Evolutionary conservation across 257 asterid species (phyloP).

Genomic region (Solanum medicagineum): DNA sequence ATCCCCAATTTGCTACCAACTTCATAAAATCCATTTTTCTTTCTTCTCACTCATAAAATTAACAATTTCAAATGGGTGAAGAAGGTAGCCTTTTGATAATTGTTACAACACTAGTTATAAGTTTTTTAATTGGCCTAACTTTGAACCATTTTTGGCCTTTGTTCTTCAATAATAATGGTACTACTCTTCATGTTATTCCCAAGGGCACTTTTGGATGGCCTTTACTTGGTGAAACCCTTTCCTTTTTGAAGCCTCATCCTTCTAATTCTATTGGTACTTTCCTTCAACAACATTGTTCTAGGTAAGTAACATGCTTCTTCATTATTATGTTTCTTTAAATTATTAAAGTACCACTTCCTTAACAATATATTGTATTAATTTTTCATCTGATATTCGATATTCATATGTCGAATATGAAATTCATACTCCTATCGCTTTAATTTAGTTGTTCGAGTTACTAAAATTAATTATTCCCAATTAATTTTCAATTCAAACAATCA

Average conservation of each 20-base stretch:
- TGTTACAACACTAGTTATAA: neutral
- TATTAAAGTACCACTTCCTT: neutral
- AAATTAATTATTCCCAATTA: too few species aligned
- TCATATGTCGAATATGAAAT: too few species aligned
- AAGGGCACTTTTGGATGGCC: slow-evolving; percentile 71
- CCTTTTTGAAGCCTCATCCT: slow-evolving; percentile 61
- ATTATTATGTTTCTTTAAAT: neutral
- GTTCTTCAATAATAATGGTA: slow-evolving; percentile 9
- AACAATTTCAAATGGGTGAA: slow-evolving; percentile 4
- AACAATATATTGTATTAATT: neutral
- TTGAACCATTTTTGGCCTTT: slow-evolving; percentile 59
- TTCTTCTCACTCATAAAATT: neutral
- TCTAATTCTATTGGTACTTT: slow-evolving; percentile 52
- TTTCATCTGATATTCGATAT: neutral
- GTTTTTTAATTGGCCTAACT: slow-evolving; percentile 17
- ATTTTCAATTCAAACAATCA: too few species aligned
- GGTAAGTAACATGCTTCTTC: slow-evolving; percentile 18
- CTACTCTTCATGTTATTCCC: slow-evolving; percentile 8
- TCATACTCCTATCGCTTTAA: too few species aligned
- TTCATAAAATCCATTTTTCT: neutral
- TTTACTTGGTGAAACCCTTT: slow-evolving; percentile 58
- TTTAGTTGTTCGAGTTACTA: too few species aligned
- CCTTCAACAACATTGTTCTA: slow-evolving; percentile 50
- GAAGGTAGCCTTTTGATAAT: neutral
- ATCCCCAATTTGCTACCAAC: slow-evolving; percentile 17